These are phyloP conservation scores for Backusella sp. DNA, from an alignment of 192 early-diverging fungal genomes.

Conservation along the genomic window DNA sequence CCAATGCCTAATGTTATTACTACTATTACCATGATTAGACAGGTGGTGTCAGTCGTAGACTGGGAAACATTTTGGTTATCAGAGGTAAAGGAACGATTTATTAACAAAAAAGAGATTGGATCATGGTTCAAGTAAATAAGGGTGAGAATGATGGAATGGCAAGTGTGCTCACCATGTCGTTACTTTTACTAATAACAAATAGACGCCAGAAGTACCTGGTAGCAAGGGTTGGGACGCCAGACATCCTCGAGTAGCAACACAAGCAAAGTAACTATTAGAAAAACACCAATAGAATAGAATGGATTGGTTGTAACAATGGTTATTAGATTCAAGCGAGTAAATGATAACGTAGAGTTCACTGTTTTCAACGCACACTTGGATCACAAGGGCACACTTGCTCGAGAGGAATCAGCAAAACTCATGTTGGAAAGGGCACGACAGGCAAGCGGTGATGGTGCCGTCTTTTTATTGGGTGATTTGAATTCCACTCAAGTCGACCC, in stretches of 20 bases:
- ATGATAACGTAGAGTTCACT: slow-evolving; percentile 16
- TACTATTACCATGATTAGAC: not conserved
- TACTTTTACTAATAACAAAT: not conserved
- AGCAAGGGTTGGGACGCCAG: slow-evolving; percentile 36
- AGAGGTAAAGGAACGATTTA: slow-evolving; percentile 18
- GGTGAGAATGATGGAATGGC: too few relatives aligned
- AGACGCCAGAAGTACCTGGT: slow-evolving; percentile 36
- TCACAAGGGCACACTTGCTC: slow-evolving; percentile 13
- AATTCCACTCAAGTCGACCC: slow-evolving; percentile 26
- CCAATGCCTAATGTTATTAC: too few relatives aligned
- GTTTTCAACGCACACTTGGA: slow-evolving; percentile 39
- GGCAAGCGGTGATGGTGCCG: not conserved
- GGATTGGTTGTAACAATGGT: not conserved
- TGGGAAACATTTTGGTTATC: slow-evolving; percentile 34
- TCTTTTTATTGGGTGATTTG: slow-evolving; percentile 34
- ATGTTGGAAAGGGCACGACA: slow-evolving; percentile 18
- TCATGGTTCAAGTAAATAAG: not conserved
- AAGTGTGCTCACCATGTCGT: not conserved
- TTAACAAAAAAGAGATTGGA: too few relatives aligned
- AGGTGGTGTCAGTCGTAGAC: slow-evolving; percentile 5
- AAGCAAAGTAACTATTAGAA: slow-evolving; percentile 23
- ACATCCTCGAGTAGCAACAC: slow-evolving; percentile 31
- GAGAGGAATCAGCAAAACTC: slow-evolving; percentile 26
- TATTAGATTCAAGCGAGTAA: slow-evolving; percentile 15
- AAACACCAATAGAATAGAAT: not conserved